Conservation (phyloP, 805 yeast genomes). For the Zygosaccharomyces kombuchaensis region DNA sequence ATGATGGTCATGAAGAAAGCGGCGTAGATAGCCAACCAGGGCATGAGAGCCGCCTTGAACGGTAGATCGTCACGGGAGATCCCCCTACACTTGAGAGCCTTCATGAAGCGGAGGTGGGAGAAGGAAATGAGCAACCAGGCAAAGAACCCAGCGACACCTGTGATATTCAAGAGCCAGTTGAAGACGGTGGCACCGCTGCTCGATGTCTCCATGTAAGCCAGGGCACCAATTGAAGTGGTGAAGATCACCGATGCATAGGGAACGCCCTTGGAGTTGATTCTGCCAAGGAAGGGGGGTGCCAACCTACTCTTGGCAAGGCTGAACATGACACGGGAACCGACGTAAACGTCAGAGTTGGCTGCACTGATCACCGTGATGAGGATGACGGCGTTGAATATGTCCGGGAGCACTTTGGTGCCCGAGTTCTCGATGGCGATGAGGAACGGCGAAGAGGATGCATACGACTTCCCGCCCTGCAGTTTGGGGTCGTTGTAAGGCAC, state of each 20-base stretch:
- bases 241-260: constrained; percentile 54
- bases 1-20: constrained; percentile 50
- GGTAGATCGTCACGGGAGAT: constrained; percentile 68
- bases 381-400: constrained; percentile 69
- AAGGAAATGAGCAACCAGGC: constrained; percentile 65
- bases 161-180: constrained; percentile 67
- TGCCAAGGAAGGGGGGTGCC: constrained; percentile 51
- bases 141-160: constrained; percentile 73
- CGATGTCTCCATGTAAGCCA: constrained; percentile 58
- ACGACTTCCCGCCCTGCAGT: constrained; percentile 36
- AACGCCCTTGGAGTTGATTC: constrained; percentile 54
- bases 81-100: constrained; percentile 55
- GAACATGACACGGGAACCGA: constrained; percentile 64
- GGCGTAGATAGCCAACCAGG: constrained; percentile 62
- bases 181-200: constrained; percentile 54
- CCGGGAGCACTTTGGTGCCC: constrained; percentile 62
- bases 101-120: constrained; percentile 67
- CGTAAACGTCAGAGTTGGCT: constrained; percentile 70
- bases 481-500: constrained; percentile 65
- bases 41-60: constrained; percentile 69
- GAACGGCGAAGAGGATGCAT: constrained; percentile 62
- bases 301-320: constrained; percentile 57
- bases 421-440: constrained; percentile 65
- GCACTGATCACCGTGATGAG: constrained; percentile 68
- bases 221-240: constrained; percentile 58